A percentile compares a stretch with the other conserved stretches of the same genome.
These are phyloP conservation scores for Fistulinella prunicolor DNA, from an alignment of 768 basidiomycete genomes.

Conservation along the genomic window DNA sequence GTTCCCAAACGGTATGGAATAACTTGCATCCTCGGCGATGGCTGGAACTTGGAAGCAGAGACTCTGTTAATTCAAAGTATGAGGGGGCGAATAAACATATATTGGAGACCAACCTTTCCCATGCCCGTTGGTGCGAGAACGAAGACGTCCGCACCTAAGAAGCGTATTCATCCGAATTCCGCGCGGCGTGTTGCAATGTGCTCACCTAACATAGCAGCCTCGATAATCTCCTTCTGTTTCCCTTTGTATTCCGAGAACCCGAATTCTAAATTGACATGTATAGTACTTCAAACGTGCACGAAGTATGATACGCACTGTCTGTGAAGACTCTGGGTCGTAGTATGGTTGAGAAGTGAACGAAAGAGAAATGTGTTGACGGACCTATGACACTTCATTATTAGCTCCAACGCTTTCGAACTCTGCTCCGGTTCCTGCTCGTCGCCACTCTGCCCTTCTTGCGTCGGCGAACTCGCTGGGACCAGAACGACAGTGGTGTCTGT, in stretches of 20 bases:
- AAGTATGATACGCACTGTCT: slow-evolving; percentile 17
- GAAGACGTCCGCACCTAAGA: slow-evolving; percentile 64
- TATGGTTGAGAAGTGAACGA: not conserved
- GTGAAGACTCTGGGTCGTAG: slow-evolving; percentile 19
- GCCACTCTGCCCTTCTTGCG: not conserved
- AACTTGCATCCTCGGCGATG: slow-evolving; percentile 52
- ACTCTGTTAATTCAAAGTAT: slow-evolving; percentile 44
- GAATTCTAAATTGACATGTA: slow-evolving; percentile 49
- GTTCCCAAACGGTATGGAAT: not conserved
- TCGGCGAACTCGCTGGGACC: slow-evolving; percentile 16
- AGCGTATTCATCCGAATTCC: not conserved
- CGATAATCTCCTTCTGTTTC: slow-evolving; percentile 72
- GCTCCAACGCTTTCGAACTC: not conserved
- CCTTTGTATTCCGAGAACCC: slow-evolving; percentile 69
- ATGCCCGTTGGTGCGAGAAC: slow-evolving; percentile 86
- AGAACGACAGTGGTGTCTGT: slow-evolving; percentile 12
- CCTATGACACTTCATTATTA: slow-evolving; percentile 17
- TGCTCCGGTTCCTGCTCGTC: slow-evolving; percentile 2
- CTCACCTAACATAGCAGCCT: slow-evolving; percentile 63
- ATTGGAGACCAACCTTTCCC: slow-evolving; percentile 61
- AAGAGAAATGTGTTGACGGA: not conserved
- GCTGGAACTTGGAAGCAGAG: slow-evolving; percentile 87
- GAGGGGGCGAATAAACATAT: not conserved
- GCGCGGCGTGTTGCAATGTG: not conserved
- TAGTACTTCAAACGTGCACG: not conserved